These are phyloP conservation scores for Heterobasidion occidentale DNA, from an alignment of 1,284 basidiomycete species.

Conservation along the genomic window DNA sequence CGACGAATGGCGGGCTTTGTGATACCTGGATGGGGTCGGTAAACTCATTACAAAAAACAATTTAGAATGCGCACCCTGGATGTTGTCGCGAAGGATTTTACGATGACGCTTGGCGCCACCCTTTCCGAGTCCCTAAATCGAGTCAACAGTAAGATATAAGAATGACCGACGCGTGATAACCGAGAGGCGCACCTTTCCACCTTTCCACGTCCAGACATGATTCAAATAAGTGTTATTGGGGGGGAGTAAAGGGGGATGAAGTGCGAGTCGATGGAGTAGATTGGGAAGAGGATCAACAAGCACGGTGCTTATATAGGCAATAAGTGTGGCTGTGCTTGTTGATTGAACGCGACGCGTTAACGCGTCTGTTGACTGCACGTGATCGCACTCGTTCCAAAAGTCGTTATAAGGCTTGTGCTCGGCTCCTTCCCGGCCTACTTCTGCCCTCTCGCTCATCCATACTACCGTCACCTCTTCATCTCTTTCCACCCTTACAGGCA, in stretches of 20 bases:
- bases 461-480: slow-evolving; percentile 1
- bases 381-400: slow-evolving; percentile 1
- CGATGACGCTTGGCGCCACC: slow-evolving; percentile 55
- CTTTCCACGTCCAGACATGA: slow-evolving; percentile 62
- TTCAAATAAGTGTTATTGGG: slow-evolving; percentile 7
- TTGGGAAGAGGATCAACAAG: slow-evolving; percentile 2
- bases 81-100: slow-evolving; percentile 65
- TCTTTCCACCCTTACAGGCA: slow-evolving; percentile 1
- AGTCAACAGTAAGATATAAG: background rate
- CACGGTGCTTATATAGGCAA: slow-evolving; percentile 1
- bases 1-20: slow-evolving; percentile 74
- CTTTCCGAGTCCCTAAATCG: slow-evolving; percentile 34
- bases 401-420: too few relatives aligned
- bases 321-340: slow-evolving; percentile 14
- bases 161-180: slow-evolving; percentile 3
- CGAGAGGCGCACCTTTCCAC: slow-evolving; percentile 34
- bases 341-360: slow-evolving; percentile 7
- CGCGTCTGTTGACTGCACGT: slow-evolving; percentile 8
- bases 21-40: slow-evolving; percentile 24
- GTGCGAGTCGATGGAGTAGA: slow-evolving; percentile 2
- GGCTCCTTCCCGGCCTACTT: too few relatives aligned
- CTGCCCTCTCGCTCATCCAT: too few relatives aligned
- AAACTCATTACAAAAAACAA: background rate
- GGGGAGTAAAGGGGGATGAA: slow-evolving; percentile 3
- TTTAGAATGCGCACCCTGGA: slow-evolving; percentile 39